These are phyloP conservation scores for Pittosporum tobira DNA, from an alignment of 129 eudicot genomes.

Conservation along the genomic window DNA sequence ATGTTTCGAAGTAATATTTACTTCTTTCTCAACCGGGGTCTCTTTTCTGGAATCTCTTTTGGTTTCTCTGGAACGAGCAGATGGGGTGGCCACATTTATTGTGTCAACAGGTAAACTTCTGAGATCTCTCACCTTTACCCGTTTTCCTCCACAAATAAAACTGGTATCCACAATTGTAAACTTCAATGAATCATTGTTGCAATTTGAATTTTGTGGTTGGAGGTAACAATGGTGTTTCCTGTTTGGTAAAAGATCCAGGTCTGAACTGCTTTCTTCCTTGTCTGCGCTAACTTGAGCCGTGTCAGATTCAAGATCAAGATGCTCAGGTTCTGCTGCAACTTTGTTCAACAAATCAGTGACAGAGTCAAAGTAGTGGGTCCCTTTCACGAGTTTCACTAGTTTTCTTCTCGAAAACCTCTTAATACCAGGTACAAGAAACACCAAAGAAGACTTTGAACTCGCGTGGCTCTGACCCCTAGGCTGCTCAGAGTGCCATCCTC, in stretches of 20 bases:
- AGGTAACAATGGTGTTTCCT: slow-evolving; percentile 1
- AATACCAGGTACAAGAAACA: slow-evolving; percentile 58
- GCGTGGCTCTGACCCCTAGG: slow-evolving; percentile 22
- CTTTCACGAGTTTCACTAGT: slow-evolving; percentile 35
- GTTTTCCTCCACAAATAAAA: slow-evolving; percentile 4
- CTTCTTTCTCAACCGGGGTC: neutral
- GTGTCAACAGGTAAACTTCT: slow-evolving; percentile 20
- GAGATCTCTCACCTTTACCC: slow-evolving; percentile 24
- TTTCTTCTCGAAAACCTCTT: slow-evolving; percentile 46
- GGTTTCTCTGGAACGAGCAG: slow-evolving; percentile 2
- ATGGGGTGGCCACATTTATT: slow-evolving; percentile 5
- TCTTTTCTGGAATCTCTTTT: neutral
- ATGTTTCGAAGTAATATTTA: slow-evolving; percentile 1
- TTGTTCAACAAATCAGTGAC: slow-evolving; percentile 37
- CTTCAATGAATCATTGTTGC: slow-evolving; percentile 9
- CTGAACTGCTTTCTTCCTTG: slow-evolving; percentile 6
- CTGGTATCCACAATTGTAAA: slow-evolving; percentile 40
- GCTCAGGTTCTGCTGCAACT: slow-evolving; percentile 34
- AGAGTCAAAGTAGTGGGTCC: slow-evolving; percentile 52
- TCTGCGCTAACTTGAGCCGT: neutral
- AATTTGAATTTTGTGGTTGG: slow-evolving; percentile 2
- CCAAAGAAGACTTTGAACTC: slow-evolving; percentile 27
- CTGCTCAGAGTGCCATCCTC: slow-evolving; percentile 62
- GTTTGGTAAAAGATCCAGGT: slow-evolving; percentile 5
- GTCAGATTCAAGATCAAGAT: slow-evolving; percentile 27